Percentiles rank a stretch among this genome's conserved stretches.
Evolutionary conservation across 352 stramenopile genomes (phyloP).

Genomic region (Globisporangium emineosum): DNA sequence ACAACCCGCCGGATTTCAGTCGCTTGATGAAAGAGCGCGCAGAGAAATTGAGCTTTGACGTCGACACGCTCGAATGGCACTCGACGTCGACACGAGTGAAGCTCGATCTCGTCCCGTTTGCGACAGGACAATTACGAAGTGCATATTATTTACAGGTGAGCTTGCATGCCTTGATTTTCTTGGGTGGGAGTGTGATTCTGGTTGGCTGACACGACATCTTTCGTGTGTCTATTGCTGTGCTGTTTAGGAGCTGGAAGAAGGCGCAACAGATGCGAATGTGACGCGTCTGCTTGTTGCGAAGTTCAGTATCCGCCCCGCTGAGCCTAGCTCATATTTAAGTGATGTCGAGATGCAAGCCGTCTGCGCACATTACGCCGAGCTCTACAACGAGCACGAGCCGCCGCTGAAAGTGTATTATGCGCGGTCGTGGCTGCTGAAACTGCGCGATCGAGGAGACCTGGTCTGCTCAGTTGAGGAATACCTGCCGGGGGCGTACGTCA

Average conservation of each 20-base stretch:
- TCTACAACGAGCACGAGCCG: conserved; percentile 86
- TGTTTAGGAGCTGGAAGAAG: conserved; percentile 34
- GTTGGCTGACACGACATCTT: background rate
- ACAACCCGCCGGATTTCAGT: conserved; percentile 64
- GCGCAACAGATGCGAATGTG: conserved; percentile 18
- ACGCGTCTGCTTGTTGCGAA: conserved; percentile 65
- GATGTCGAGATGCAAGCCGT: conserved; percentile 89
- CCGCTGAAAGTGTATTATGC: conserved; percentile 82
- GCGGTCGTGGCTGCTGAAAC: conserved; percentile 74
- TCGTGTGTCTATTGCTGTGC: background rate
- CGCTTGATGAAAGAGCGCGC: conserved; percentile 59
- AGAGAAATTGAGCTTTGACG: conserved; percentile 81
- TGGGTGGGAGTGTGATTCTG: background rate
- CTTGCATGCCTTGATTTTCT: background rate
- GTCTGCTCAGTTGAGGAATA: conserved; percentile 82
- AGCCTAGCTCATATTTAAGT: conserved; percentile 74
- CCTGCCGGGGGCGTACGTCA: conserved; percentile 75
- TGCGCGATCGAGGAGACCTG: conserved; percentile 54
- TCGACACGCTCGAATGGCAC: conserved; percentile 80
- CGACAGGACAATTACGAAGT: conserved; percentile 75
- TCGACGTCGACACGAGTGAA: conserved; percentile 59
- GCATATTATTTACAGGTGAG: conserved; percentile 69
- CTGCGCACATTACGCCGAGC: conserved; percentile 79
- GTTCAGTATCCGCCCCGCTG: conserved; percentile 60
- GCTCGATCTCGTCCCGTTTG: conserved; percentile 76